Percentiles rank a stretch among this genome's conserved stretches.
Conservation (phyloP, 2,329 filamentous ascomycete species). For the Trichoderma polysporum region DNA sequence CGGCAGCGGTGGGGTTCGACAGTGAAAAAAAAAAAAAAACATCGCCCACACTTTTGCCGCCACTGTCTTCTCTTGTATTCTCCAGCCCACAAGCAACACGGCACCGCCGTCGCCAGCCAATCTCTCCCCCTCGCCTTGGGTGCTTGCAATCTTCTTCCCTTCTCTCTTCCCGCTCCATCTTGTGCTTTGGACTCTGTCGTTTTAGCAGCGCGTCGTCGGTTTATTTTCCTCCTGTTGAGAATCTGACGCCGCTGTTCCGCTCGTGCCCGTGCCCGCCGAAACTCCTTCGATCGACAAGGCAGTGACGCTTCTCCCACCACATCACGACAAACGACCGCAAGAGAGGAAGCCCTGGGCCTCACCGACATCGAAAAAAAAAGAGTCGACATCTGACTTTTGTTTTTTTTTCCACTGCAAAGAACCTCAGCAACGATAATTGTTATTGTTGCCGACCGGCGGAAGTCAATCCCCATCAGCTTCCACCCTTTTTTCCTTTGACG, state of each 20-base stretch:
- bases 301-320: slow-evolving; percentile 16
- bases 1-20: slow-evolving; percentile 1
- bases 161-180: slow-evolving; percentile 30
- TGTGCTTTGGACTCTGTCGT: slow-evolving; percentile 22
- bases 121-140: slow-evolving; percentile 36
- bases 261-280: slow-evolving; percentile 8
- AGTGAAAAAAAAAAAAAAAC: slow-evolving; percentile 27
- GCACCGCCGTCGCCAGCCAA: slow-evolving; percentile 46
- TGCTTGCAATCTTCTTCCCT: slow-evolving; percentile 40
- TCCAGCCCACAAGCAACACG: slow-evolving; percentile 36
- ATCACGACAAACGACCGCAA: slow-evolving; percentile 5
- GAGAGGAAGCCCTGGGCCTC: slow-evolving; percentile 9
- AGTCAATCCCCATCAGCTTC: background rate
- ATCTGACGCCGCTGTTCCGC: slow-evolving; percentile 3
- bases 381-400: background rate
- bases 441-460: background rate
- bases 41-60: slow-evolving; percentile 26
- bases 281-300: slow-evolving; percentile 9
- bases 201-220: slow-evolving; percentile 18
- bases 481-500: background rate
- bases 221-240: background rate
- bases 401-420: background rate
- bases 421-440: background rate
- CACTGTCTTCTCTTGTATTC: slow-evolving; percentile 26
- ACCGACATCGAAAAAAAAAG: background rate